Evolutionary conservation across 108 stramenopile genomes (phyloP), one percentile per base, ranked within the genome.

Genomic region (Ochromonas danica): DNA sequence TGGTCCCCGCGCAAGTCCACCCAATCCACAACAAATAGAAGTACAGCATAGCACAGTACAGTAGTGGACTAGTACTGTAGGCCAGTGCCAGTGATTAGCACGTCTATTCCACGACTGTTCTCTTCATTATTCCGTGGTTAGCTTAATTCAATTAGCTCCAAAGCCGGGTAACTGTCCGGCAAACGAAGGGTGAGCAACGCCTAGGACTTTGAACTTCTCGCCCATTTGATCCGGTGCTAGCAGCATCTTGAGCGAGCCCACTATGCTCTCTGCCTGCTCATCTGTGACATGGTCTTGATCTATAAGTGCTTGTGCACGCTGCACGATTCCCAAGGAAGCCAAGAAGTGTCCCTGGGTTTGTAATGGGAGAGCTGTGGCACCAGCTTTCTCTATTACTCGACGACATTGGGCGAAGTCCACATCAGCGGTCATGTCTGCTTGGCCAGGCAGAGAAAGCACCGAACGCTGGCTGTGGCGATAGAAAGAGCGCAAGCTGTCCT

Each of bases 361-460:
- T 10, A 67, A 10, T 36, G 17, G 36, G 10, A 25, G 43, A 6
- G 38, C 43, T 27, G 95, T 85, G 27, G 95, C 39, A 79, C 82
- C 61, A 72, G 75, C 61, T 81, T 51, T 2, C 61, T 71, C 30
- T 83, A 43, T 61, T 14, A 92, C 92, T 71, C 86, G 87, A 85
- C 31, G 80, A 70, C 62, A 88, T 41, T 25, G 62, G 41, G 28
- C 39, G 77, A 98, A 98, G 77, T 98, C 95, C n/a, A 97, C 98
- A 87, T 98, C 98, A 31, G 95, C 96, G 1, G 95, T 96, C 33
- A 98, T 86, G 81, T 98, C 97, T 2, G 94, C 92, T 79, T 85
- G 83, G 27, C 97, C 97, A 35, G 97, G 97, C 71, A 81, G 30
- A 38, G 72, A 75, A 6, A 75, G 40, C 28, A 36, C 40, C 10